Evolutionary conservation across 148 eudicot genomes (phyloP), one percentile per base, ranked within the genome.

Genomic region (Persicaria maculosa): DNA sequence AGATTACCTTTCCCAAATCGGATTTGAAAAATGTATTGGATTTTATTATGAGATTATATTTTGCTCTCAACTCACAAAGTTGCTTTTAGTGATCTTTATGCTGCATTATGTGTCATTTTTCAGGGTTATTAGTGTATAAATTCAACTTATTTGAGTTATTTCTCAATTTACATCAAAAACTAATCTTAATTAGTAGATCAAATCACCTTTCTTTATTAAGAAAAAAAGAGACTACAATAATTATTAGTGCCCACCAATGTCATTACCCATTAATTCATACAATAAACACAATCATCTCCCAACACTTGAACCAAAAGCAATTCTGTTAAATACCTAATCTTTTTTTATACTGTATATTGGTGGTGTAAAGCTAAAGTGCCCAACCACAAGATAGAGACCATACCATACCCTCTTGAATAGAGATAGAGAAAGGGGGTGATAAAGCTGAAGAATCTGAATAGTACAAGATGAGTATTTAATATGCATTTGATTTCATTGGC

Each of bases 401-500:
- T 45, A 62, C 0, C 7, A 62, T 58, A 25, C 68, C 68, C 10
- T 19, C 6, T 25, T 11, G 68, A 62, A 20, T 50, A 2, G 25
- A 61, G 7, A 61, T 11, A 25, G 44, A 25, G 31, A 57, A n/a
- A 62, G 0, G 68, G 5, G 70, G 17, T 65, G 70, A 36, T 65
- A 65, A 65, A 65, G 70, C 70, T 65, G 70, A 65, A 40, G 70
- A 65, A 43, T 31, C 46, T 65, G 70, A 36, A 19, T 17, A 57
- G 62, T 57, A 57, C 62, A 57, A 20, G 40, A 31, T 31, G 40
- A 19, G 62, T 10, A 57, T 57, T 57, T 57, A 57, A 57, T 57
- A 19, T 57, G 19, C 4, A 53, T 53, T 53, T 53, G 4, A 53
- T 65, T 43, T 65, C 46, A 40, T 65, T 65, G 70, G 70, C 19